Percentiles rank a stretch among this genome's conserved stretches.
Evolutionary conservation across 768 basidiomycete genomes (phyloP).

Genomic region (Tricholoma bakamatsutake): DNA sequence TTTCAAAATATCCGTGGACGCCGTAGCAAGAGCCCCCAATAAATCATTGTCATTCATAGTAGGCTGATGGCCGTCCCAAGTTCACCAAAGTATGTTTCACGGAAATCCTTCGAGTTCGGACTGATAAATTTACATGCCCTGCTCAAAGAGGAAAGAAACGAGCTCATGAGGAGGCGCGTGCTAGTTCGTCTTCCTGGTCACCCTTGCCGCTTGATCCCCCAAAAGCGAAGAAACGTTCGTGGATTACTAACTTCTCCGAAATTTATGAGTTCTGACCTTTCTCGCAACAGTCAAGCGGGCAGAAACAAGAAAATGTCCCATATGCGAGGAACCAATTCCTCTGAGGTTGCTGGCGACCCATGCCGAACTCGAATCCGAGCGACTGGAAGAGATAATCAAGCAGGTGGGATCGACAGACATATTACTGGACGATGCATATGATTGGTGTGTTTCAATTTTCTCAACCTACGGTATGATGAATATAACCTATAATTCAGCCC

Average conservation of each 20-base stretch:
- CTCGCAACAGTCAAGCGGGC: constrained; percentile 53
- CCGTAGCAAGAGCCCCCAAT: constrained; percentile 6
- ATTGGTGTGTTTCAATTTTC: constrained; percentile 37
- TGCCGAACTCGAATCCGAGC: constrained; percentile 57
- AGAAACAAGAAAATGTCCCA: constrained; percentile 70
- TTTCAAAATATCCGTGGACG: constrained; percentile 14
- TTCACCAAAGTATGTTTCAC: constrained; percentile 26
- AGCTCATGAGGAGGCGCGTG: constrained; percentile 26
- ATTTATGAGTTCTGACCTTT: constrained; percentile 4
- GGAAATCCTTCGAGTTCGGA: not conserved
- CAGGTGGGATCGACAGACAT: constrained; percentile 58
- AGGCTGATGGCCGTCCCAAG: constrained; percentile 15
- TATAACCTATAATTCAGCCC: constrained; percentile 18
- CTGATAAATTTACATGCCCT: constrained; percentile 6
- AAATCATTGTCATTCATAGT: constrained; percentile 4
- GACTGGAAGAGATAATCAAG: constrained; percentile 62
- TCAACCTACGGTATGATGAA: not conserved
- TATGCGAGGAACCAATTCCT: constrained; percentile 69
- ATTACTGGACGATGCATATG: constrained; percentile 46
- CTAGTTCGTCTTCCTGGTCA: constrained; percentile 29
- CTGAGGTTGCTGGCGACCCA: constrained; percentile 65
- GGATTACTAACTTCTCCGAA: not conserved
- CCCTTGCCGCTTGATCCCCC: constrained; percentile 26
- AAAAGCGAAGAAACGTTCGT: constrained; percentile 47
- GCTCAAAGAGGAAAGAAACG: constrained; percentile 45